Base-by-base conservation (phyloP, 1,284 basidiomycete species). In the Stereum hirsutum region DNA sequence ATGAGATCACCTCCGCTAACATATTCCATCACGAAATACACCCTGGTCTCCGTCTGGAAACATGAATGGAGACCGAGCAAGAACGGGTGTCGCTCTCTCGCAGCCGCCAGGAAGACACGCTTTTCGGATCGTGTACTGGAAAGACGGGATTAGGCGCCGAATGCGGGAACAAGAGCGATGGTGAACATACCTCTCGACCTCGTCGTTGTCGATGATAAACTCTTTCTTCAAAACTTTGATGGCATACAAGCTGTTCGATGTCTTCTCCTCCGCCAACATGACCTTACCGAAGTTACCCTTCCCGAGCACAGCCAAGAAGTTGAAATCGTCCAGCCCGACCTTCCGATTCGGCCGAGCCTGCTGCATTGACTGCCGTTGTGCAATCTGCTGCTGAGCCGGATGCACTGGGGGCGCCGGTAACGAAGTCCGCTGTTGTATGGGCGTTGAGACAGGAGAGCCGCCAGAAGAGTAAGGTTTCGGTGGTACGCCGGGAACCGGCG, bases 251-350 rank as follows among this genome's bases (percentile, higher is more conserved):
- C 77, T 80, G 56, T 81, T 91, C 23, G 81, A 77, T 57, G 76
- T 81, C 77, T 98, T 99, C 72, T 99, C 96, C 65, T 99, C 96
- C 15, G 96, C 96, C 44, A 99, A 72, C 96, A 99, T 99, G 65
- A 99, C 96, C 65, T 99, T 99, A 46, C 96, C 96, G 57, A 99
- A 99, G 66, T 99, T 99, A 59, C 96, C 96, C 66, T 99, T 99
- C 46, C 96, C 96, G 25, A 99, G 78, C 15, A 99, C 96, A 17
- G 96, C 94, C 42, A 99, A 69, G 75, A 99, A 99, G 63, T 99
- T 99, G 74, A 99, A 99, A 63, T 99, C 96, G 62, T 99, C 93
- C 34, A 99, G 72, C 1, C 93, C 92, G 50, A 99, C 89, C 65
- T 93, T 95, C 44, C 92, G 78, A 62, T 82, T 84, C 39, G 54